Evolutionary conservation across 345 rosid species (phyloP), one percentile per base, ranked within the genome.

Genomic region (Melaleuca alternifolia): DNA sequence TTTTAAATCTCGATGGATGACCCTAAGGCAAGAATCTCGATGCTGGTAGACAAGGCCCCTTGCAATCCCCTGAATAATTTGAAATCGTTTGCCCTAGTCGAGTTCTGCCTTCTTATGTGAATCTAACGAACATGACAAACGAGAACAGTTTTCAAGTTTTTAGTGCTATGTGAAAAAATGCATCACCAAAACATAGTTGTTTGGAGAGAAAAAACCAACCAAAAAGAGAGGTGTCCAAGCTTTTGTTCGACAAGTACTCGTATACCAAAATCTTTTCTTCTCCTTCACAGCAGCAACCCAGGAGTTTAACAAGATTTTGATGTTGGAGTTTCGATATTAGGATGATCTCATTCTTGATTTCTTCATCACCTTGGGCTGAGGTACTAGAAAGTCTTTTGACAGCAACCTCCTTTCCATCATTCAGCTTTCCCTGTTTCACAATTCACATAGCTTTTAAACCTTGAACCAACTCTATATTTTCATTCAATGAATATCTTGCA

Each of bases 261-360:
- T 93, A 94, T 7, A 94, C 89, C 83, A 94, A 15, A 85, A 94
- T 85, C 71, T 90, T 92, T 71, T 95, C 97, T 51, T 90, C 94
- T 75, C 90, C 89, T 84, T 94, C 91, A 84, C 88, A 81, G 83
- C 97, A 94, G 86, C 93, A 94, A 5, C 98, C 96, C 6, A 92
- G 83, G 48, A 94, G 90, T 41, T 87, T 93, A 75, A 95, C 96
- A 44, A 95, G 91, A 84, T 94, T 94, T 50, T 91, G 84, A 86
- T 95, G 96, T 83, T 93, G 95, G 50, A 95, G 90, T 85, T 90
- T 92, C 2, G 95, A 88, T 30, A 95, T 92, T 54, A 94, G 88
- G 15, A 85, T 61, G 20, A 94, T 92, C 84, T 95, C 96, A 51
- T 93, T 95, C 86, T 86, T 89, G 61, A 94, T 92, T 65, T 95